Base-by-base conservation (phyloP, 345 rosid genomes). In the Aethionema arabicum region DNA sequence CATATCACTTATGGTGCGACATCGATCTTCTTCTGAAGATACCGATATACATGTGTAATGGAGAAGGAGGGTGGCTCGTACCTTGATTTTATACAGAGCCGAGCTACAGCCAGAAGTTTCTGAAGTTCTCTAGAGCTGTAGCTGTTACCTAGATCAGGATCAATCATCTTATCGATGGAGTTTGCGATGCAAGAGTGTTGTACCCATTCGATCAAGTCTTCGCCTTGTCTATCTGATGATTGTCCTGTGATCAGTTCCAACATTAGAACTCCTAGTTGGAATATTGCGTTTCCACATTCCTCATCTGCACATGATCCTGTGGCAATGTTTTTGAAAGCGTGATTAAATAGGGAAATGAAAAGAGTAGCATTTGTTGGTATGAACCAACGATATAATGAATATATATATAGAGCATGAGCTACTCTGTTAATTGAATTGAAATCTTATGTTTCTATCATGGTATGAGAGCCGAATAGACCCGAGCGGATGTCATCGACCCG, bases 191-290 rank as follows among this genome's bases (percentile, higher is more conserved):
- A 75, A 27, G 87, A 74, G 67, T 82, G 88, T 68, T 80, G 88
- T 46, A 90, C 84, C 99, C 99, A 90, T 58, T 93, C 79, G 69
- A 89, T 74, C 72, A 89, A 54, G 68, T 80, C 83, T 0, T 67
- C 64, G 5, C 77, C 81, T 48, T 80, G 93, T 48, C 78, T 67
- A 32, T 82, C 95, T 0, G 99, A 84, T 57, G 96, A 87, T 58
- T 85, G 95, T 11, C 99, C 99, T 1, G 99, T 89, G 67, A 93
- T 62, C 36, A 93, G 81, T 77, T 89, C 99, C 69, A 89, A 57
- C 65, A 93, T 81, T 69, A 87, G 79, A 65, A 93, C 78, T 5
- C 99, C 99, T 2, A 93, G 88, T 80, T 89, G 97, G 52, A 83
- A 85, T 16, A 87, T 78, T 52, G 90, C 72, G 76, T 73, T 77